Base-by-base conservation (phyloP, 139 green algal species). In the Chloropicon primus region DNA sequence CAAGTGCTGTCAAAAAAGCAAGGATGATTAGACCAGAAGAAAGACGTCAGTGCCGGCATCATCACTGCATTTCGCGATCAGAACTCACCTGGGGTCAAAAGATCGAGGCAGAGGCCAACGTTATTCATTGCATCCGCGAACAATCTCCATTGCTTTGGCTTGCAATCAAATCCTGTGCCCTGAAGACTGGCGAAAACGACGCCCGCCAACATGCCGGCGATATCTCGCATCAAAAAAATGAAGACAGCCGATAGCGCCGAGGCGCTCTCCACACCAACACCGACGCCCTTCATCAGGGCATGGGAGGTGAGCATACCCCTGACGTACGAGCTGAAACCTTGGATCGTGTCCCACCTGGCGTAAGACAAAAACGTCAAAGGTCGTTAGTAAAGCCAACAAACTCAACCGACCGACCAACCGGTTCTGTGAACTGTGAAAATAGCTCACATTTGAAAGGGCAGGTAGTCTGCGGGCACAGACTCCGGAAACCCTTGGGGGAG, bases 71-170 rank as follows among this genome's bases (percentile, higher is more conserved):
- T 85, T 89, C 54, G 92, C 72, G 25, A 86, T 2, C 74, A 92
- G 77, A 54, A 90, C 90, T 0, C 24, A 21, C 0, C 72, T 71
- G 0, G 88, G 88, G 22, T 89, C 79, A 2, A 89, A 54, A 77
- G 78, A 21, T 77, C 27, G 29, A 73, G 22, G 26, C 78, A 25
- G 24, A 85, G 28, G n/a, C 72, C 74, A 84, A 22, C 2, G 62
- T 92, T 80, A 75, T 91, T 92, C 1, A 72, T 74, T 22, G 84
- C 74, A 78, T 93, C 90, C 0, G 86, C 87, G 86, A 91, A 92
- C 28, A 96, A 80, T 22, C 89, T 78, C 86, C 87, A 95, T 80
- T 93, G 90, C 84, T 95, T 95, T 26, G 90, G 86, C 26, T 86
- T 85, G 1, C 75, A 78, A 77, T 91, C 86, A 27, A 93, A 81